Base-by-base conservation (phyloP, 805 yeast species). In the Kluyveromyces nonfermentans region DNA sequence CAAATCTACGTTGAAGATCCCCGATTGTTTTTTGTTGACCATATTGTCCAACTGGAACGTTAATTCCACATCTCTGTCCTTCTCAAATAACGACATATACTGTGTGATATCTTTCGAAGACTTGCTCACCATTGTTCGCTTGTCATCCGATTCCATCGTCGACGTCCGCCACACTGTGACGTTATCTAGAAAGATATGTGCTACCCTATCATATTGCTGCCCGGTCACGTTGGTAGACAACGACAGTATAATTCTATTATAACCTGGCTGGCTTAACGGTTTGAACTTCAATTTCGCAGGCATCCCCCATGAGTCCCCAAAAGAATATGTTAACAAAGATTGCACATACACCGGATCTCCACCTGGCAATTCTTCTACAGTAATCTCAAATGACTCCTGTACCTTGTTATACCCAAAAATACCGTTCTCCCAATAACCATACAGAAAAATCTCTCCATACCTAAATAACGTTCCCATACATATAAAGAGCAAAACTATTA, bases 121-220 rank as follows among this genome's bases (percentile, higher is more conserved):
- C 4, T 61, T 54, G 20, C 83, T 75, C 50, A 68, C 74, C 8
- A 74, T 72, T 2, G 64, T 51, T 64, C 72, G 53, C 53, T 80
- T 62, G 45, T 74, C 73, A 31, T 46, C 45, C 1, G 95, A 95
- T 62, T 86, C 95, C 14, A 84, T 78, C 2, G 95, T 87, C 2
- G 90, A 81, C 1, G 86, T 79, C 62, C 95, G 74, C 95, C 95
- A 86, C 33, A 86, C 65, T 49, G 84, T 84, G 14, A 72, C 68
- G 28, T 80, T 85, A 45, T 71, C 70, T 28, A 83, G 60, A 52
- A 73, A 80, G 37, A 85, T 67, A 57, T 81, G 82, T 15, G 79
- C 79, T 50, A 81, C 63, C 46, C 87, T 64, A 54, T 81, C 86
- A 51, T 75, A 79, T 56, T 81, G 87, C 12, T 75, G 71, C 7